Evolutionary conservation across 305 asterid genomes (phyloP), one percentile per base, ranked within the genome.

Genomic region (Fraxinus paxiana): DNA sequence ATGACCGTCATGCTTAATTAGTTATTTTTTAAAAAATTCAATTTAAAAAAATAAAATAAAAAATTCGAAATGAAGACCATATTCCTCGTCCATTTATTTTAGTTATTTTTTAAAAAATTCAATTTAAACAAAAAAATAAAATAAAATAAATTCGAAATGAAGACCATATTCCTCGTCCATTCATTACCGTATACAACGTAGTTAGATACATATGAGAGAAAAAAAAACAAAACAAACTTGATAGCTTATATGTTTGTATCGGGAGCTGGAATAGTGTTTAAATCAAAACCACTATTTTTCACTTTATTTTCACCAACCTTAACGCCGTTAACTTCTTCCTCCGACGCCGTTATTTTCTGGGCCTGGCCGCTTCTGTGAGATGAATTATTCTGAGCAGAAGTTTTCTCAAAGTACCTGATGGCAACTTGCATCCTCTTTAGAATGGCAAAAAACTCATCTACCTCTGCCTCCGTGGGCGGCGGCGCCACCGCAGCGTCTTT

Each of bases 391-490:
- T 59, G 74, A 0, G 77, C 72, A 17, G 81, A 85, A 48, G 54
- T 81, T 75, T 88, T 85, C 85, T 89, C 79, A 6, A 92, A 87
- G 78, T 92, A 92, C 78, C 89, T 87, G 1, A 88, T 84, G 35
- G 94, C 97, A 63, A 83, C 84, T 18, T 86, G 87, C 90, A 91
- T 90, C 90, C 93, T 88, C 80, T 89, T 83, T 12, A 92, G 76
- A 75, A 91, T 91, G 0, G 91, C 84, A 77, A 90, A 91, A 74
- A 92, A 92, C 81, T 91, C 95, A 0, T 92, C 93, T 59, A 92
- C 97, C 80, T 92, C 95, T 75, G 87, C 93, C 84, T 91, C 97
- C 61, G 95, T 82, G 0, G 97, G 94, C 20, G 88, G 81, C 71
- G 90, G 54, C 37, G 46, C 73, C 28, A 79, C 84, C 51, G 15